These are phyloP conservation scores for Picea sitchensis DNA, from an alignment of 75 land plant genomes.

Conservation along the genomic window DNA sequence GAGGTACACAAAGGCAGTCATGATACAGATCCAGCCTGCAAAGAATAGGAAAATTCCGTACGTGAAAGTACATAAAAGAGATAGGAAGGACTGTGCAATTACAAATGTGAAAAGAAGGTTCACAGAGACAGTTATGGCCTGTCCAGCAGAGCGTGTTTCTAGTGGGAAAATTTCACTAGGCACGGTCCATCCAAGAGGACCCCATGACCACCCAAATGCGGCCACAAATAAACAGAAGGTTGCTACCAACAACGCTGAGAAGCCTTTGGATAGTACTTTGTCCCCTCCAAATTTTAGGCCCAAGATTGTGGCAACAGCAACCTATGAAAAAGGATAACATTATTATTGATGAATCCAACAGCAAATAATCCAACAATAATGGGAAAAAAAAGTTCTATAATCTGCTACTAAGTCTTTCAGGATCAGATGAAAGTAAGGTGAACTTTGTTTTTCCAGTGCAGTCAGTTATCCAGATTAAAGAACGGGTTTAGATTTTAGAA, in stretches of 20 bases:
- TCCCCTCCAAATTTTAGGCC: slow-evolving; percentile 42
- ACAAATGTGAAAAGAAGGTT: slow-evolving; percentile 77
- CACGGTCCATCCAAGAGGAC: slow-evolving; percentile 78
- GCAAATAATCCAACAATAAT: no score
- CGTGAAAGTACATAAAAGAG: slow-evolving; percentile 65
- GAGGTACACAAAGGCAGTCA: slow-evolving; percentile 62
- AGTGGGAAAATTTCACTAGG: slow-evolving; percentile 92
- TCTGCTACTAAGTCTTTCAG: no score
- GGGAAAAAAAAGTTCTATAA: no score
- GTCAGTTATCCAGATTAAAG: no score
- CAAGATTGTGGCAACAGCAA: slow-evolving; percentile 48
- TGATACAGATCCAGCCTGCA: slow-evolving; percentile 73
- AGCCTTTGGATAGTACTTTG: slow-evolving; percentile 35
- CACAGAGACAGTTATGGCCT: slow-evolving; percentile 73
- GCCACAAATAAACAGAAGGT: slow-evolving; percentile 58
- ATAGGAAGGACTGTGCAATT: slow-evolving; percentile 67
- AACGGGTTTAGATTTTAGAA: no score
- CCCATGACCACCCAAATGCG: slow-evolving; percentile 96
- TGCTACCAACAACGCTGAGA: slow-evolving; percentile 41
- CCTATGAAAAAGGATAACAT: slow-evolving; percentile 17
- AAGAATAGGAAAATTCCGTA: slow-evolving; percentile 84
- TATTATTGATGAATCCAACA: no score
- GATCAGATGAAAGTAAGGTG: no score
- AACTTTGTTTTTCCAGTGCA: no score
- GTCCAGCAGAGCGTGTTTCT: slow-evolving; percentile 84